Conservation (phyloP, 331 rosid species). For the Quercus phellos region DNA sequence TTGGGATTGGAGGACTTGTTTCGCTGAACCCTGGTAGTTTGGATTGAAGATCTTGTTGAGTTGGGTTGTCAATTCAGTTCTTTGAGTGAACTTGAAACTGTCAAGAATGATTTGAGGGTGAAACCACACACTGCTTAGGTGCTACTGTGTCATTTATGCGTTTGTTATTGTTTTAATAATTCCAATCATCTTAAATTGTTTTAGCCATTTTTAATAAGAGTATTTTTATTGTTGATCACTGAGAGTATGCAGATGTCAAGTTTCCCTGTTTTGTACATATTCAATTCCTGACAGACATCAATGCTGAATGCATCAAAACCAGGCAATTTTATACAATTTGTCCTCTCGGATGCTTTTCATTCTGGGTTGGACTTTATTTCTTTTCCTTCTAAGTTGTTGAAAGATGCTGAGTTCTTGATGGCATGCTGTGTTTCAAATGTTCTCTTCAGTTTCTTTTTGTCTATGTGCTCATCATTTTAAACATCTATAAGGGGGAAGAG, state of each 20-base stretch:
- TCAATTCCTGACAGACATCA: not conserved
- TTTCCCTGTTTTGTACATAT: not conserved
- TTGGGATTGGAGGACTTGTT: not conserved
- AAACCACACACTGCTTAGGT: not conserved
- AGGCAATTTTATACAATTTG: not conserved
- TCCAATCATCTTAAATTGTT: not conserved
- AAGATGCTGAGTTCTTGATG: not conserved
- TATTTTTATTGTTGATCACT: not conserved
- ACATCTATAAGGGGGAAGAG: not conserved
- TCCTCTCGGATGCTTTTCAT: not conserved
- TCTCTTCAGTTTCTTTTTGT: not conserved
- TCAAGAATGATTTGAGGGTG: not conserved
- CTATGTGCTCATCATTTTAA: no score
- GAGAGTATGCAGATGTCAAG: not conserved
- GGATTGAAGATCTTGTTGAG: not conserved
- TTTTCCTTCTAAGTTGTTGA: not conserved
- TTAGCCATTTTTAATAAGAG: not conserved
- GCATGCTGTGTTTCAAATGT: not conserved
- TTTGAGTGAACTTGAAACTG: not conserved
- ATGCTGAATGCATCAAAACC: not conserved
- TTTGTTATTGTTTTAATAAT: not conserved
- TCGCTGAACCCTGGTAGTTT: not conserved
- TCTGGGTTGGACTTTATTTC: not conserved
- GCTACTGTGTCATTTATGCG: not conserved
- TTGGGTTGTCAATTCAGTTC: not conserved